A percentile compares a stretch with the other conserved stretches of the same genome.
These are phyloP conservation scores for Oemleria cerasiformis DNA, from an alignment of 306 rosid species.

Conservation along the genomic window DNA sequence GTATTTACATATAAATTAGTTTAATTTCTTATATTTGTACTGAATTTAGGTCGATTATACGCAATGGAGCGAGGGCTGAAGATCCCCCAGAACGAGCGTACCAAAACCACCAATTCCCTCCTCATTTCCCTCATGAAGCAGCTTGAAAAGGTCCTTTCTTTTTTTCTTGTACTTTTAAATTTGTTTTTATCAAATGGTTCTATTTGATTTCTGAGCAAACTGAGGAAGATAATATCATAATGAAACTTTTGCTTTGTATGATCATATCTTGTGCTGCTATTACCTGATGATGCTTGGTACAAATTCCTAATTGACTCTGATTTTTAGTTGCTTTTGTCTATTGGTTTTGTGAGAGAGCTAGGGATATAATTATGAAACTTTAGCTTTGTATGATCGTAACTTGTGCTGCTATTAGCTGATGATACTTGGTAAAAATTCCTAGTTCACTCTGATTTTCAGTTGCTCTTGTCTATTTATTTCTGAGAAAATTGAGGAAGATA, in stretches of 20 bases:
- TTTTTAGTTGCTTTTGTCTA: slow-evolving; percentile 13
- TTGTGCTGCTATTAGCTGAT: background rate
- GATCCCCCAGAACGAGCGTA: slow-evolving; percentile 89
- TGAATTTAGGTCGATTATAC: slow-evolving; percentile 73
- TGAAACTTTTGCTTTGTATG: background rate
- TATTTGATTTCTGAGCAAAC: background rate
- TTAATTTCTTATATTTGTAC: background rate
- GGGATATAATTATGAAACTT: background rate
- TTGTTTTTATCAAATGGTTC: slow-evolving; percentile 1
- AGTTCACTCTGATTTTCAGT: background rate
- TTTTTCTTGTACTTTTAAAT: background rate
- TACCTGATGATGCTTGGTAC: background rate
- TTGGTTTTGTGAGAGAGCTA: background rate
- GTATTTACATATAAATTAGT: background rate
- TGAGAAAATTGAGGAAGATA: no score
- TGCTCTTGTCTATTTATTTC: slow-evolving; percentile 7
- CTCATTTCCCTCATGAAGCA: slow-evolving; percentile 97
- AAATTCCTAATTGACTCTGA: background rate
- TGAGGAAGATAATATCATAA: background rate
- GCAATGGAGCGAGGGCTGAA: slow-evolving; percentile 96
- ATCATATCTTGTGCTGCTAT: background rate
- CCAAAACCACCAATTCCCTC: slow-evolving; percentile 85
- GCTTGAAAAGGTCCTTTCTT: slow-evolving; percentile 71
- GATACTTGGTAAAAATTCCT: background rate
- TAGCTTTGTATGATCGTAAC: background rate